Percentiles rank a stretch among this genome's conserved stretches.
These are phyloP conservation scores for Aquilaria malaccensis DNA, from an alignment of 345 rosid species.

Conservation along the genomic window DNA sequence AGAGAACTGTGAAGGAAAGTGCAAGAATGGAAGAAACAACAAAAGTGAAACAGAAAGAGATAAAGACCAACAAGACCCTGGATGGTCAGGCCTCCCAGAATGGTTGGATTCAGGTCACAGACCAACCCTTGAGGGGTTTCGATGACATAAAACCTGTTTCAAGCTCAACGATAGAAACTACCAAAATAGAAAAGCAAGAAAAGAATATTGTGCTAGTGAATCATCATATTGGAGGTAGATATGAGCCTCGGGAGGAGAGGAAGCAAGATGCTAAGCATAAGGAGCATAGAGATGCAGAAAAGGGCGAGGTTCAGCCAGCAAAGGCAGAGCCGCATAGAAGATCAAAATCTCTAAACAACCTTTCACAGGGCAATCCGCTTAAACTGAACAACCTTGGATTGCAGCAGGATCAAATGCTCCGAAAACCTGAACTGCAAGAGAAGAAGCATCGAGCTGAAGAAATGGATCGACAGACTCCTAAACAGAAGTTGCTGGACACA, in stretches of 20 bases:
- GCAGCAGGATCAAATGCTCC: constrained; percentile 19
- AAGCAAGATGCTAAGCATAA: constrained; percentile 30
- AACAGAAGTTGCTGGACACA: constrained; percentile 25
- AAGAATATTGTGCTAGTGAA: constrained; percentile 13
- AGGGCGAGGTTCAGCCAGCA: constrained; percentile 28
- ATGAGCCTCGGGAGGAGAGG: constrained; percentile 25
- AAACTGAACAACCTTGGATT: constrained; percentile 17
- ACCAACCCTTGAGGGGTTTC: constrained; percentile 24
- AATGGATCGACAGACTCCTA: constrained; percentile 21
- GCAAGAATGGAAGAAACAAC: constrained; percentile 19
- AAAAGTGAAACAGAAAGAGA: constrained; percentile 28
- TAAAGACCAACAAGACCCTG: constrained; percentile 22
- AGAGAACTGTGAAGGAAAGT: constrained; percentile 23
- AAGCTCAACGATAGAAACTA: constrained; percentile 12
- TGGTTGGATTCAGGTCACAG: constrained; percentile 22
- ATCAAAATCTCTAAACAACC: constrained; percentile 23
- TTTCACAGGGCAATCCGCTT: constrained; percentile 22
- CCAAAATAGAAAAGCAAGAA: constrained; percentile 25
- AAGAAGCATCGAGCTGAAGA: constrained; percentile 19
- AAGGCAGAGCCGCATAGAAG: constrained; percentile 18
- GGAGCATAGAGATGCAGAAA: constrained; percentile 27
- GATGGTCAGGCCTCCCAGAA: constrained; percentile 12
- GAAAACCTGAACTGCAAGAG: constrained; percentile 22
- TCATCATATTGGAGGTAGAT: constrained; percentile 18
- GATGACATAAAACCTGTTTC: constrained; percentile 21